Conservation (phyloP, 2,329 filamentous ascomycete species). For the Cryoendolithus antarcticus region DNA sequence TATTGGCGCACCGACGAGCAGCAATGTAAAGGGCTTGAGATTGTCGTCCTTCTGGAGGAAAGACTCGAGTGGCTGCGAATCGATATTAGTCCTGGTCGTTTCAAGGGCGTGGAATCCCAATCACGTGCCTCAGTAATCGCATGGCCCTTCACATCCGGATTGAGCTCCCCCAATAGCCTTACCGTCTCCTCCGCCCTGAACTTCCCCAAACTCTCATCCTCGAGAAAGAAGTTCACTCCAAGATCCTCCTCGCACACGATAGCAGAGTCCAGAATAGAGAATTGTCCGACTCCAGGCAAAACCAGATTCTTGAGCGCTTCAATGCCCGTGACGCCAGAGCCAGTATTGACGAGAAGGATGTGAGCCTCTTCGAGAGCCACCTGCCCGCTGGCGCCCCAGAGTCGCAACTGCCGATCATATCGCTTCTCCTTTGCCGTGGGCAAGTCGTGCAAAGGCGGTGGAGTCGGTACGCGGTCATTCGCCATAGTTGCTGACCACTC, state of each 20-base stretch:
- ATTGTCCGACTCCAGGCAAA: conserved; percentile 78
- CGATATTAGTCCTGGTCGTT: conserved; percentile 12
- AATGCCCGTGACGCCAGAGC: conserved; percentile 73
- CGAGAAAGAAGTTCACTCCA: conserved; percentile 94
- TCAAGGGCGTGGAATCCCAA: conserved; percentile 9
- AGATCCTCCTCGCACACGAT: conserved; percentile 70
- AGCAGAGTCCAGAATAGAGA: conserved; percentile 77
- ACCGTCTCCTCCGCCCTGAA: conserved; percentile 67
- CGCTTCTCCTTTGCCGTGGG: conserved; percentile 50
- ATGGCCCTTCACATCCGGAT: conserved; percentile 77
- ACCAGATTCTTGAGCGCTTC: conserved; percentile 97
- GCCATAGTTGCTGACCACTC: conserved; percentile 7
- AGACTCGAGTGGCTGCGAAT: conserved; percentile 30
- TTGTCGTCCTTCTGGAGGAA: conserved; percentile 30
- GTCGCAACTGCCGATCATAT: conserved; percentile 86
- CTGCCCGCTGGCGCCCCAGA: conserved; percentile 92
- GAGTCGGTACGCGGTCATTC: conserved; percentile 19
- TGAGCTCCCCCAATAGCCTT: conserved; percentile 70
- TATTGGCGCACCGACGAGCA: conserved; percentile 49
- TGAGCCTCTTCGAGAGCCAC: conserved; percentile 80
- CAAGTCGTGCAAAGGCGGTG: conserved; percentile 34
- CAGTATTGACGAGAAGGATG: conserved; percentile 80
- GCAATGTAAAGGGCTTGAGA: conserved; percentile 43
- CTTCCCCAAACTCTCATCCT: conserved; percentile 63
- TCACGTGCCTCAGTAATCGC: conserved; percentile 45